Base-by-base conservation (phyloP, 2,329 filamentous ascomycete species). In the Fusarium duplospermum region DNA sequence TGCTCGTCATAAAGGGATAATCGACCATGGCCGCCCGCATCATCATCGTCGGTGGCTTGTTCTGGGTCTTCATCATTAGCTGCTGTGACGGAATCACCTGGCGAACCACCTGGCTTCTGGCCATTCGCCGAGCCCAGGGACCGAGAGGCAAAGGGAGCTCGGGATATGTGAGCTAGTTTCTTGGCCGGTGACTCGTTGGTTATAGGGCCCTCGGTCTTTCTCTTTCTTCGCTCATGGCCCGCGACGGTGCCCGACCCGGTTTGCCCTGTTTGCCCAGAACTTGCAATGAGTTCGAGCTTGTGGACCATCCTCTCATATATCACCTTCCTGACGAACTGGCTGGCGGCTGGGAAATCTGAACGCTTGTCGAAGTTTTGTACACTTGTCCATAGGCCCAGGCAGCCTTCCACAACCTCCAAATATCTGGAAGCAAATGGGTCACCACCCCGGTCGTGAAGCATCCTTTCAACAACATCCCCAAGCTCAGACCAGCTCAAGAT, bases 211-310 rank as follows among this genome's bases (percentile, higher is more conserved):
- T 22, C 0, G 20, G 6, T 24, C 20, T 22, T 45, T 13, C 42
- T 20, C 14, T 45, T 45, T 24, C 42, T 0, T 45, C 13, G 20
- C 20, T 24, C 20, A 1, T 2, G 20, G 13, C 20, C 24, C 1
- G 20, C 3, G 2, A 0, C 4, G 20, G 16, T 0, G 13, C 1
- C 3, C 24, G 42, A 22, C 2, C 42, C 20, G 3, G 0, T 24
- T 3, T 11, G 40, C 2, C 2, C 16, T 20, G 40, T 22, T 45
- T 9, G 6, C 42, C 16, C 42, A 22, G 1, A 24, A 9, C 1
- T 7, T 1, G 38, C 38, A 13, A 42, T 42, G 0, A 24, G 13
- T 20, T 45, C 0, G 20, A 45, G 42, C 16, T 24, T 45, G 42
- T 16, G 13, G 1, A 45, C 42, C 1, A 45, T 2, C 20, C 1